A percentile compares a stretch with the other conserved stretches of the same genome.
These are phyloP conservation scores for Mentha longifolia DNA, from an alignment of 257 asterid genomes.

Conservation along the genomic window DNA sequence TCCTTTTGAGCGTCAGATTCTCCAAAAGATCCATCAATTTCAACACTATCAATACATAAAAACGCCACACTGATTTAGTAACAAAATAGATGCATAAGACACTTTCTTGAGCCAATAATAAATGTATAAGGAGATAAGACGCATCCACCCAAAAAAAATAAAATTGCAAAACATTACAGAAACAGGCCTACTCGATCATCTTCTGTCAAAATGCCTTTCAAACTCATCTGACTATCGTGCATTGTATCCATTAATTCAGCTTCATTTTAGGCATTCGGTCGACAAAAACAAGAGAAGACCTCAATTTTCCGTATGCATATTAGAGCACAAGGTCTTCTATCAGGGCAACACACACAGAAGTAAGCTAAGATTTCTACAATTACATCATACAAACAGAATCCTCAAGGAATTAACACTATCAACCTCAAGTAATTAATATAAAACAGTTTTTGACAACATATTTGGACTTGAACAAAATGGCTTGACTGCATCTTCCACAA, in stretches of 20 bases:
- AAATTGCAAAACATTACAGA: neutral
- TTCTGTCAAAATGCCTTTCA: neutral
- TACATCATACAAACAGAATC: neutral
- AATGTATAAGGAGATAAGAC: neutral
- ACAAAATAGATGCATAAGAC: neutral
- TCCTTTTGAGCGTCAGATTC: conserved; percentile 65
- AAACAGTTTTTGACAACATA: neutral
- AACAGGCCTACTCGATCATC: neutral
- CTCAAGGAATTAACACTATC: neutral
- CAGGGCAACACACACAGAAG: conserved; percentile 12
- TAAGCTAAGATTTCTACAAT: conserved; percentile 7
- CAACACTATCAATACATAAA: conserved; percentile 51
- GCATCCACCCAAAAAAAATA: neutral
- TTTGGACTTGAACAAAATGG: neutral
- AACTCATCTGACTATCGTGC: neutral
- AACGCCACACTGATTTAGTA: conserved; percentile 12
- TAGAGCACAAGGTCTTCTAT: neutral
- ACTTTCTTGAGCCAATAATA: conserved; percentile 11
- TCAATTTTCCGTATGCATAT: neutral
- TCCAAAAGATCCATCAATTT: conserved; percentile 68
- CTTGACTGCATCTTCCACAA: neutral
- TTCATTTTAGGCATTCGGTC: neutral
- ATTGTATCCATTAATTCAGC: neutral
- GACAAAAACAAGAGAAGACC: neutral
- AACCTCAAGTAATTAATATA: neutral